Evolutionary conservation across 176 grass and related monocot genomes (phyloP), one percentile per base, ranked within the genome.

Genomic region (Pontederia paniculata): DNA sequence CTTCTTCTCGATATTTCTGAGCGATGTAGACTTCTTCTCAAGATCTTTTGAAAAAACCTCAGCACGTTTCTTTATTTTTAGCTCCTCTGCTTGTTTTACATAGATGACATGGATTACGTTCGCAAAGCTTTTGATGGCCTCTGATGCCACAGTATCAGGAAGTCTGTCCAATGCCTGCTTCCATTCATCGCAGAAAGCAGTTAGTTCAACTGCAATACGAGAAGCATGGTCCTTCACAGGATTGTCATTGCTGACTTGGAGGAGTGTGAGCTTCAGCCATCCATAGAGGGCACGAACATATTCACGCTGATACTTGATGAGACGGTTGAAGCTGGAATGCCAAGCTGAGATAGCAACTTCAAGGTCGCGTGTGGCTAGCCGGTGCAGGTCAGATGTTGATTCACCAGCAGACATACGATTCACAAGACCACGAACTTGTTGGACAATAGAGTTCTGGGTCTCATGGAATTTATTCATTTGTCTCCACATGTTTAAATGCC

Each of bases 131-230:
- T 98, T 98, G 70, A 98, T 84, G 10, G 87, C 83, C 70, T 98
- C 94, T 6, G 94, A 98, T 9, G 87, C 94, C n/a, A 91, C 87
- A 1, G 87, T 75, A 11, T 98, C 83, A 0, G 94, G 94, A 68
- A 98, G 94, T 17, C 80, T 77, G 61, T 93, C 94, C 0, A 98
- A 13, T 51, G 94, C 94, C 80, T 98, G 94, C 74, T 98, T 98
- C 94, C 94, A 98, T 67, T 93, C 94, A 0, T 98, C 94, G 12
- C 87, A 98, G 75, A 98, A 93, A 60, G 75, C 74, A 58, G 94
- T 84, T 12, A 98, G 80, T 21, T 91, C 87, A 48, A 80, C 57
- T 0, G 83, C 83, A 60, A 88, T 88, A 31, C 72, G 70, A 0
- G 87, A 88, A 62, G 78, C 69, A 31, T 88, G 70, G 22, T 77